Conservation (phyloP, 345 rosid genomes). For the Garcia nutans region DNA sequence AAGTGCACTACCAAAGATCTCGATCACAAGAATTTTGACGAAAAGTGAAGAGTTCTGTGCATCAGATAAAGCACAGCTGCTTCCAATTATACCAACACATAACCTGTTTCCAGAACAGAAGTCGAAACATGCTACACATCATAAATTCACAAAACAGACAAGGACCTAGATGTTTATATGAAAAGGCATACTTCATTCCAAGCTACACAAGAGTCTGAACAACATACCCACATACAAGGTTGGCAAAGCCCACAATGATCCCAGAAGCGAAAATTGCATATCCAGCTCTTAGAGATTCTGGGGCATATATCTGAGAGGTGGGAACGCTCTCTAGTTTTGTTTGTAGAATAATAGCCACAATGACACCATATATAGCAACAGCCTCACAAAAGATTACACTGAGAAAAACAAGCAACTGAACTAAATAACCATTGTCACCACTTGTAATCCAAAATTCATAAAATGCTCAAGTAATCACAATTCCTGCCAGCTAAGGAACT, state of each 20-base stretch:
- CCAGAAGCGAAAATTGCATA: slow-evolving; percentile 99
- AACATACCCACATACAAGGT: slow-evolving; percentile 91
- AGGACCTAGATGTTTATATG: background rate
- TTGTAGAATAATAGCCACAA: slow-evolving; percentile 94
- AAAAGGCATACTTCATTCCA: background rate
- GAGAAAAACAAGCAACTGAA: slow-evolving; percentile 22
- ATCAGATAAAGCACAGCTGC: slow-evolving; percentile 97
- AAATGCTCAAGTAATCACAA: background rate
- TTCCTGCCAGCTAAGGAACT: background rate
- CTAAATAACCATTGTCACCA: slow-evolving; percentile 5
- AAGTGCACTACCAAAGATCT: slow-evolving; percentile 97
- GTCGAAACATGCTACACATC: background rate
- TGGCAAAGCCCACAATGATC: slow-evolving; percentile 96
- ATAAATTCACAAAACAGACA: background rate
- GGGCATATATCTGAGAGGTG: slow-evolving; percentile 55
- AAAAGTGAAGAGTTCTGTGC: slow-evolving; percentile 96
- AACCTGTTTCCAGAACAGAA: slow-evolving; percentile 44
- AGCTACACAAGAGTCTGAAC: slow-evolving; percentile 25
- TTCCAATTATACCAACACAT: slow-evolving; percentile 96
- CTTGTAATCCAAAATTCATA: background rate
- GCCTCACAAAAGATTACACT: slow-evolving; percentile 99
- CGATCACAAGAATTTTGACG: slow-evolving; percentile 97
- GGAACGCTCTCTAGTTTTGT: slow-evolving; percentile 97
- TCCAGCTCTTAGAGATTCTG: slow-evolving; percentile 99
- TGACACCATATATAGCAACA: slow-evolving; percentile 97